A percentile compares a stretch with the other conserved stretches of the same genome.
Conservation (phyloP, 177 flowering plant species). For the Telopea speciosissima region DNA sequence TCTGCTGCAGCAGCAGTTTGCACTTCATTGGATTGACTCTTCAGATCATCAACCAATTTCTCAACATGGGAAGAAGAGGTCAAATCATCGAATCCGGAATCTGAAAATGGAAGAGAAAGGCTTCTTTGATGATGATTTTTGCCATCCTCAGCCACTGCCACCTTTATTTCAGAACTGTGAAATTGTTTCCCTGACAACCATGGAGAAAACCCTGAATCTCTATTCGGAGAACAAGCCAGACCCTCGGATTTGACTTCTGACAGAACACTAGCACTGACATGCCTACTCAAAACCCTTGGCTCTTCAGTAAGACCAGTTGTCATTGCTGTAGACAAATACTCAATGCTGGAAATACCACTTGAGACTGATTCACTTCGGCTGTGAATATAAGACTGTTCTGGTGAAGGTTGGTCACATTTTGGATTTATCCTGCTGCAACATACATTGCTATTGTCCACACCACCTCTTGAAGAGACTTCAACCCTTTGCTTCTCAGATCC, state of each 20-base stretch:
- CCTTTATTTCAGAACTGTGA: constrained; percentile 26
- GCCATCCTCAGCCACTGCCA: constrained; percentile 28
- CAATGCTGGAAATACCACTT: constrained; percentile 60
- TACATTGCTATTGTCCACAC: constrained; percentile 22
- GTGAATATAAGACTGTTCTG: constrained; percentile 50
- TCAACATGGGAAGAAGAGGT: constrained; percentile 52
- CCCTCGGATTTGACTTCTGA: constrained; percentile 45
- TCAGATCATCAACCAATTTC: constrained; percentile 57
- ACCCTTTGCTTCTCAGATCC: constrained; percentile 31
- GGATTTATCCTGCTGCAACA: constrained; percentile 22
- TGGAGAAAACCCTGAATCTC: constrained; percentile 29
- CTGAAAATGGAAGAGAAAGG: constrained; percentile 32
- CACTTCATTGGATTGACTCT: constrained; percentile 43
- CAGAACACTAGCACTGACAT: constrained; percentile 26
- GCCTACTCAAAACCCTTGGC: constrained; percentile 33
- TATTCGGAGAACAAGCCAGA: constrained; percentile 23
- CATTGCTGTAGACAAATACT: constrained; percentile 31
- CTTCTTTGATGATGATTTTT: constrained; percentile 22
- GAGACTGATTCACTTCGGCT: constrained; percentile 70
- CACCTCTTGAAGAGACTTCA: constrained; percentile 25
- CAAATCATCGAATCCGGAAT: constrained; percentile 35
- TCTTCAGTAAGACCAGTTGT: constrained; percentile 22
- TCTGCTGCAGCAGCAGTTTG: constrained; percentile 80
- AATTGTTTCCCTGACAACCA: constrained; percentile 28
- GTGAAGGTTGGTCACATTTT: constrained; percentile 29